Evolutionary conservation across 352 stramenopile species (phyloP).

Genomic region (Blastocystis sp.): DNA sequence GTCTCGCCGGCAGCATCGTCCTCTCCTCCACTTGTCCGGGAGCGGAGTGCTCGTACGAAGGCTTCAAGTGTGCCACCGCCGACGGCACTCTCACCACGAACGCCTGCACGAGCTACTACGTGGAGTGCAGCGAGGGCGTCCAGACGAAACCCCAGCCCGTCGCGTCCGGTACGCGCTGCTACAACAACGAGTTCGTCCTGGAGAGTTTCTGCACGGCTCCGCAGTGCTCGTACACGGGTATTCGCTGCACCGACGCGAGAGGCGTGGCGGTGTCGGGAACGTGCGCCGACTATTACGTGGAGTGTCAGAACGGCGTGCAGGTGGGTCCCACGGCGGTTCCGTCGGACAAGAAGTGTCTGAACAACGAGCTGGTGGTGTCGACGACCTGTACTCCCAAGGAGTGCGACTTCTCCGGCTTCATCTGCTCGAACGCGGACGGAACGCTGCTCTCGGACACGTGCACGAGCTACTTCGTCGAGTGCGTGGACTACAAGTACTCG

Average conservation of each 20-base stretch:
- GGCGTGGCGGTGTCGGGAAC: neutral
- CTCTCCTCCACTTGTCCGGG: constrained; percentile 12
- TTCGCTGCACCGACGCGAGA: neutral
- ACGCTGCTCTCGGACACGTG: neutral
- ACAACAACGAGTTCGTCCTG: constrained; percentile 41
- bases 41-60: constrained; percentile 8
- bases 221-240: constrained; percentile 31
- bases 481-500: constrained; percentile 46
- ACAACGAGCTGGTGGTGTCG: neutral
- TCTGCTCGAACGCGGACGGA: constrained; percentile 15
- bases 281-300: neutral
- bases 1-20: constrained; percentile 6
- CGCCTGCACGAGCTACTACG: constrained; percentile 13
- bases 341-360: neutral
- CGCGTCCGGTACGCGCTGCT: constrained; percentile 4
- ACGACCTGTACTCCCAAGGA: neutral
- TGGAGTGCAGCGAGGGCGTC: constrained; percentile 36
- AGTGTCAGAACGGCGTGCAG: neutral
- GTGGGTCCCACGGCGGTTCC: neutral
- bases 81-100: neutral
- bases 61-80: constrained; percentile 14
- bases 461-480: constrained; percentile 35
- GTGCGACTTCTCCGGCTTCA: constrained; percentile 48
- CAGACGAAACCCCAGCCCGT: constrained; percentile 13
- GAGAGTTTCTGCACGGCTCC: neutral